Conservation (phyloP, 2,329 filamentous ascomycete genomes). For the Exophiala sideris region DNA sequence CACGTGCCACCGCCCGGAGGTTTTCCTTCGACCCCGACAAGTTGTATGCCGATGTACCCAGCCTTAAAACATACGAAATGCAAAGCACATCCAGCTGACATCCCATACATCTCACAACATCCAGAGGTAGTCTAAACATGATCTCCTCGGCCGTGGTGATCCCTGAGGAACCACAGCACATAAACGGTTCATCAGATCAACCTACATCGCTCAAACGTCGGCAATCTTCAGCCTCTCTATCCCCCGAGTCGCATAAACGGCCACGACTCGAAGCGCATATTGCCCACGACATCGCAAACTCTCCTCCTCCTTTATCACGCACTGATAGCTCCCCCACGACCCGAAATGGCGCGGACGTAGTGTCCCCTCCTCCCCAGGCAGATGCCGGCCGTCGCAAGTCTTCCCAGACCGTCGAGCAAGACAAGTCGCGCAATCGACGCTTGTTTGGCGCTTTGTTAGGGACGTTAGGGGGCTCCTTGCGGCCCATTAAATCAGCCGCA, state of each 20-base stretch:
- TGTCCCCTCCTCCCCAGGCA: constrained; percentile 15
- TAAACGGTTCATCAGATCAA: constrained; percentile 3
- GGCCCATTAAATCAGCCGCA: constrained; percentile 8
- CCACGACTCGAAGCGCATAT: constrained; percentile 15
- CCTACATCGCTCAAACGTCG: constrained; percentile 20
- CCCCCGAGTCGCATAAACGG: constrained; percentile 18
- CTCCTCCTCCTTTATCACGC: constrained; percentile 29
- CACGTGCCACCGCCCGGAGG: constrained; percentile 10
- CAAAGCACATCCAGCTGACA: too few species aligned
- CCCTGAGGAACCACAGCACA: constrained; percentile 26
- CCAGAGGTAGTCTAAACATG: constrained; percentile 18
- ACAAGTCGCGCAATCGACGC: constrained; percentile 78
- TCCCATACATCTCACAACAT: too few species aligned
- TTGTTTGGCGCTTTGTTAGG: constrained; percentile 80
- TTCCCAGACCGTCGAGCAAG: constrained; percentile 55
- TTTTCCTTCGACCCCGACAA: constrained; percentile 8
- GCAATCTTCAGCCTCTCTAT: constrained; percentile 16
- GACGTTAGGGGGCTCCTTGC: constrained; percentile 64
- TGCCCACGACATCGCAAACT: constrained; percentile 49
- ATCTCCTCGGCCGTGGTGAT: constrained; percentile 37
- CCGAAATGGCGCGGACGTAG: constrained; percentile 1
- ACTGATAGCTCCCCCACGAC: constrained; percentile 25
- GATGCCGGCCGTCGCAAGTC: constrained; percentile 12
- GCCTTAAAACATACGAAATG: too few species aligned
- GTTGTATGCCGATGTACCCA: too few species aligned